Conservation (phyloP, 2,329 filamentous ascomycete genomes). For the Neophaeococcomyces mojaviensis region DNA sequence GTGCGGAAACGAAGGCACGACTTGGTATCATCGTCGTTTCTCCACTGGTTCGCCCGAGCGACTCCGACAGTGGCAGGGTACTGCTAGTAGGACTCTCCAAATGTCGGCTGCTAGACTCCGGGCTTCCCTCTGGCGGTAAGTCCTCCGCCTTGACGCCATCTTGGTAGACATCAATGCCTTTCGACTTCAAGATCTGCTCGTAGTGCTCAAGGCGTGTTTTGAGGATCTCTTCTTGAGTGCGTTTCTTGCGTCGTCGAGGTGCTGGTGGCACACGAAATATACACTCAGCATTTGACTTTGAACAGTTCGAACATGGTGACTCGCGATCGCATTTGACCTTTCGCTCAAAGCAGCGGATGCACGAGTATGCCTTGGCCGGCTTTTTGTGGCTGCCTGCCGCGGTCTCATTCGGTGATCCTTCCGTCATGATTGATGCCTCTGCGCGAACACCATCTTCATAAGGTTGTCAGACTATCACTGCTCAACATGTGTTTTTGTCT, state of each 20-base stretch:
- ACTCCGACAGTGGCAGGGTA: background rate
- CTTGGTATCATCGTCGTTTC: background rate
- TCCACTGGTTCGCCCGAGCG: background rate
- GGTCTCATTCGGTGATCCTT: background rate
- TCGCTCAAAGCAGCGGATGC: slow-evolving; percentile 26
- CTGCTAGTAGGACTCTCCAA: background rate
- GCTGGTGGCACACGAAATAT: slow-evolving; percentile 26
- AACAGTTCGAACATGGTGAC: slow-evolving; percentile 40
- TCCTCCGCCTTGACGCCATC: slow-evolving; percentile 3
- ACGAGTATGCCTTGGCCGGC: slow-evolving; percentile 19
- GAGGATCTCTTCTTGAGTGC: slow-evolving; percentile 20
- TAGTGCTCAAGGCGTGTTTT: slow-evolving; percentile 20
- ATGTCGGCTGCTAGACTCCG: background rate
- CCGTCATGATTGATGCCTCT: background rate
- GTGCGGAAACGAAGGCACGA: slow-evolving; percentile 9
- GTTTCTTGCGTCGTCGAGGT: slow-evolving; percentile 24
- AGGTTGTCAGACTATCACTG: too few relatives aligned
- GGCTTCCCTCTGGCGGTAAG: background rate
- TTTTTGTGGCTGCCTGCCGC: background rate
- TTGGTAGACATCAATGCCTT: slow-evolving; percentile 15
- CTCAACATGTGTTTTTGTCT: too few relatives aligned
- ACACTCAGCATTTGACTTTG: slow-evolving; percentile 32
- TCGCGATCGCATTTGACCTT: slow-evolving; percentile 37
- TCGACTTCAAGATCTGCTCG: slow-evolving; percentile 20
- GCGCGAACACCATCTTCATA: too few relatives aligned